A percentile compares a stretch with the other conserved stretches of the same genome.
phyloP scores from a whole-genome alignment of 345 rosid species.

The Pistacia vera region DNA sequence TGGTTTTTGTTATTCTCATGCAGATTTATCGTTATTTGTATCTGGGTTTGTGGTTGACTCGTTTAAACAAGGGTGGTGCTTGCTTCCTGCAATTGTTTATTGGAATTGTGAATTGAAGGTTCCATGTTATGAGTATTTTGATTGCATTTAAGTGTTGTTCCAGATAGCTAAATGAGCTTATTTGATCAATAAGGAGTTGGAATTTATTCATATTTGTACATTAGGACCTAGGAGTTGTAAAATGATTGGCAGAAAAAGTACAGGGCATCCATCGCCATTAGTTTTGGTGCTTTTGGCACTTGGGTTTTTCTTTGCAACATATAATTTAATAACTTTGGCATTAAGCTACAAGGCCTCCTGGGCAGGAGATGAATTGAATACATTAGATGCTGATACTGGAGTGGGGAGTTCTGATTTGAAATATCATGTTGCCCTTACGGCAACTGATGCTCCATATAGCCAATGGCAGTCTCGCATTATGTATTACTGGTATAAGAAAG shows the following conservation, averaged over 20 bases:
- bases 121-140: not conserved
- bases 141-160: conserved; percentile 15
- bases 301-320: conserved; percentile 56
- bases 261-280: conserved; percentile 52
- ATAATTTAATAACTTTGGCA: conserved; percentile 51
- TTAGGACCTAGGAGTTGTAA: not conserved
- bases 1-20: conserved; percentile 21
- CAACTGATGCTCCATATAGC: conserved; percentile 69
- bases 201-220: not conserved
- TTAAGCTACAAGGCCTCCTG: conserved; percentile 33
- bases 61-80: conserved; percentile 6
- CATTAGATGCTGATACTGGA: conserved; percentile 29
- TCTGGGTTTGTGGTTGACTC: conserved; percentile 18
- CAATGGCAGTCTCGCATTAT: conserved; percentile 84
- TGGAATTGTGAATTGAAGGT: conserved; percentile 19
- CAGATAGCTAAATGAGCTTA: conserved; percentile 16
- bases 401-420: conserved; percentile 24
- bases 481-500: conserved; percentile 77
- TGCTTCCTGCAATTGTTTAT: conserved; percentile 14
- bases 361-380: conserved; percentile 22
- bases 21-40: conserved; percentile 24
- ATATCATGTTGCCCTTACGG: conserved; percentile 73
- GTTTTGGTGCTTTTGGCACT: conserved; percentile 50
- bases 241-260: conserved; percentile 47
- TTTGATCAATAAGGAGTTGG: conserved; percentile 15